Percentiles rank a stretch among this genome's conserved stretches.
phyloP scores from a whole-genome alignment of 2,329 filamentous ascomycete species.

The Colletotrichum camelliae region DNA sequence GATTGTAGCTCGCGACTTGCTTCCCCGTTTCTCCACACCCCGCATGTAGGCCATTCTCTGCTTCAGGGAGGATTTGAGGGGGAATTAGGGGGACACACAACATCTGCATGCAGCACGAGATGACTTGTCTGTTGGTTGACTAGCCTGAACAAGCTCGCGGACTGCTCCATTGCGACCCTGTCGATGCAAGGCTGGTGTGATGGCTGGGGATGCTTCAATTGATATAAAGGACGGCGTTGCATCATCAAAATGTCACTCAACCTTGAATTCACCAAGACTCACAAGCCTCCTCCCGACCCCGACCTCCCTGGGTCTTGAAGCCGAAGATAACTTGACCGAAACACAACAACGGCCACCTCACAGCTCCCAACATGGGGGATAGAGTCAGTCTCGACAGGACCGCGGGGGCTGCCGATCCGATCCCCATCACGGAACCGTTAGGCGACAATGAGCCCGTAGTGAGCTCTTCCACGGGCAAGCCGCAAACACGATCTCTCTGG shows the following conservation, averaged over 20 bases:
- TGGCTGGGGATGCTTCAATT: not conserved
- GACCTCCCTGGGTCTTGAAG: not conserved
- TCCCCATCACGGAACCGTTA: not conserved
- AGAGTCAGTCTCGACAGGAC: not conserved
- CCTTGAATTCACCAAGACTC: not conserved
- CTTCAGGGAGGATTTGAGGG: not conserved
- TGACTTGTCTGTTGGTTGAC: not conserved
- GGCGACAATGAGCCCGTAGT: constrained; percentile 1
- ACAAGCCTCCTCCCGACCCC: not conserved
- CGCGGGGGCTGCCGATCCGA: not conserved
- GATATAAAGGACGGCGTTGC: not conserved
- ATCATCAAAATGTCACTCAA: not conserved
- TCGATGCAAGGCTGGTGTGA: not conserved
- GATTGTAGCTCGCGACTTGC: not conserved
- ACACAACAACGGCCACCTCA: not conserved
- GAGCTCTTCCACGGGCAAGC: constrained; percentile 26
- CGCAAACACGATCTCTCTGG: constrained; percentile 19
- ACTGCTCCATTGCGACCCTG: not conserved
- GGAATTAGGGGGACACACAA: not conserved
- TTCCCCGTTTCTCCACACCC: not conserved
- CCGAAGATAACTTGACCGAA: not conserved
- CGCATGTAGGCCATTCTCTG: not conserved
- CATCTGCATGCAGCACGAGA: not conserved
- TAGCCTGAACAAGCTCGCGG: not conserved
- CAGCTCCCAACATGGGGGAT: not conserved